phyloP scores from a whole-genome alignment of 768 basidiomycete species.

The Albatrellus ellisii region DNA sequence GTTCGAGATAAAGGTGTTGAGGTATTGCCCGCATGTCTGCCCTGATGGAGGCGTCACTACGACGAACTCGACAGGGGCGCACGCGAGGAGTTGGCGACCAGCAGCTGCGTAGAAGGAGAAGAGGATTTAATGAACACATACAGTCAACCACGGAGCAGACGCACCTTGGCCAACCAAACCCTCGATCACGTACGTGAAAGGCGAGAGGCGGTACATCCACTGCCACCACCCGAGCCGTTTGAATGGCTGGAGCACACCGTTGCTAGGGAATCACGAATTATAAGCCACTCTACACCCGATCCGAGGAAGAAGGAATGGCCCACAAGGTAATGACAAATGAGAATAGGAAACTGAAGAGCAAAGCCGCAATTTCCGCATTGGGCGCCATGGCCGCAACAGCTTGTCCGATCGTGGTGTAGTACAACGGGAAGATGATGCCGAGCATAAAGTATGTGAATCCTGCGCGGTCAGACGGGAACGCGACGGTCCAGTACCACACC shows the following conservation, averaged over 20 bases:
- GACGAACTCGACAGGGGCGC: constrained; percentile 48
- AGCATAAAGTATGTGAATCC: constrained; percentile 28
- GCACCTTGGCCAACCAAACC: constrained; percentile 32
- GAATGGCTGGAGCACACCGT: constrained; percentile 36
- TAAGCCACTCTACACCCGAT: no score
- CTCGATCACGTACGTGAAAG: constrained; percentile 27
- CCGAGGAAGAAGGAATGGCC: constrained; percentile 4
- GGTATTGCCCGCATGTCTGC: constrained; percentile 33
- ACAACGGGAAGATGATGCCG: constrained; percentile 28
- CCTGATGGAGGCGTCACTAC: constrained; percentile 34
- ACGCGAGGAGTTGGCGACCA: constrained; percentile 35
- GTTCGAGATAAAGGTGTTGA: constrained; percentile 26
- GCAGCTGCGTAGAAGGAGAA: constrained; percentile 25
- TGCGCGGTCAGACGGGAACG: constrained; percentile 23
- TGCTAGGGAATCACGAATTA: constrained; percentile 16
- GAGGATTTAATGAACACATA: not conserved
- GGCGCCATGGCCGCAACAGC: constrained; percentile 30
- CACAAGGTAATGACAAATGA: constrained; percentile 31
- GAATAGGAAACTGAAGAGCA: constrained; percentile 26
- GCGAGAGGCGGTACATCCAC: constrained; percentile 27
- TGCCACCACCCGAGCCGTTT: constrained; percentile 30
- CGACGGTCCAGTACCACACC: constrained; percentile 38
- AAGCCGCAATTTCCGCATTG: constrained; percentile 27
- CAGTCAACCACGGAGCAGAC: constrained; percentile 6
- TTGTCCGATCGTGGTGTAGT: constrained; percentile 29